Base-by-base conservation (phyloP, 805 yeast species). In the Starmerella potacharoeniae region DNA sequence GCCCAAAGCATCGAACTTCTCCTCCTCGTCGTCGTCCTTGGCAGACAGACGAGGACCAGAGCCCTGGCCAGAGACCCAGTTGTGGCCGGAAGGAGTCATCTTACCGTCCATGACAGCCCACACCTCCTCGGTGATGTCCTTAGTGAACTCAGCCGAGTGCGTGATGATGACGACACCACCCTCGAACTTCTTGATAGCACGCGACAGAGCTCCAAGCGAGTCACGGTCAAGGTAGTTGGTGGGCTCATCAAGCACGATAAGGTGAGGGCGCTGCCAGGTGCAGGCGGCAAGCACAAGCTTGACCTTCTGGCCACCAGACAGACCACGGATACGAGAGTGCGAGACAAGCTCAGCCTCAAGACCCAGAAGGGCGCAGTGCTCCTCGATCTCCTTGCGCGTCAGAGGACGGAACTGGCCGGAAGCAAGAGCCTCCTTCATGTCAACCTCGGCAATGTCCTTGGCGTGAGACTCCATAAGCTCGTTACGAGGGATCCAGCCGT, bases 21-120 rank as follows among this genome's bases (percentile, higher is more conserved):
- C 97, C 75, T 85, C 98, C 77, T 90, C 91, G 59, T 80, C 97
- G 63, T 78, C 84, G 60, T 86, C 95, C 82, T 91, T 90, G 88
- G 90, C 84, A 75, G 86, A 93, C 62, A 93, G 76, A 85, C 99
- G 90, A 78, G 99, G 98, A 81, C 99, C 99, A 73, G 96, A 69
- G 81, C 99, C 99, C 82, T 93, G 99, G 78, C 99, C 99, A 70
- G 86, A 82, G 69, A 93, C 99, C 99, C 99, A 93, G 86, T 93
- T 95, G 81, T 93, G 98, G 76, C 99, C 99, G 68, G 99, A 93
- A 77, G 98, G 98, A 72, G 96, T 86, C 99, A 93, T 93, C 68
- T 68, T 76, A 86, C 99, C 99, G 80, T 91, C 90, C 65, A 86
- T 72, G 66, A 93, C 98, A 72, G 98, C 96, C 99, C 99, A 93